phyloP scores from a whole-genome alignment of 441 rosid genomes.

The Syzygium syzygioides region DNA sequence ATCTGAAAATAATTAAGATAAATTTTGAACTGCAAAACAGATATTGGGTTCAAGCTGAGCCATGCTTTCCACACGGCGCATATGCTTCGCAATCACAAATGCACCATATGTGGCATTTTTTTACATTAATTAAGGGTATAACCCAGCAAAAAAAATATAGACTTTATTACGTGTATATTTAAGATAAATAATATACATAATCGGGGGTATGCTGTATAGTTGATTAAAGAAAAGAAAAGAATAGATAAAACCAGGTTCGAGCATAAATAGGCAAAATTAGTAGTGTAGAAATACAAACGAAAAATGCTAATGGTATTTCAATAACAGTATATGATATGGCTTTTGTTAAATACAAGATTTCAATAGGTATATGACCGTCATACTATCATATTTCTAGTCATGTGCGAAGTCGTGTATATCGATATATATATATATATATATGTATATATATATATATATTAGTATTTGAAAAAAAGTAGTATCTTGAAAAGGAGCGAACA shows the following conservation, averaged over 20 bases:
- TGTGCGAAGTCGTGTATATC: not conserved
- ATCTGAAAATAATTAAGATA: not conserved
- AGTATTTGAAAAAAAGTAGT: not conserved
- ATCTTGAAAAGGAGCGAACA: not conserved
- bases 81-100: not conserved
- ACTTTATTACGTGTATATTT: not conserved
- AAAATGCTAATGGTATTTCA: not conserved
- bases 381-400: not conserved
- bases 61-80: not conserved
- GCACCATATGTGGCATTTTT: not conserved
- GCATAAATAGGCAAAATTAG: not conserved
- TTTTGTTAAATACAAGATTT: not conserved
- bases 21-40: not conserved
- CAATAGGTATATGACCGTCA: not conserved
- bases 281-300: not conserved
- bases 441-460: no score
- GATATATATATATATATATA: not conserved
- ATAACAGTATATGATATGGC: not conserved
- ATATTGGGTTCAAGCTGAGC: not conserved
- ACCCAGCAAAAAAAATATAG: not conserved
- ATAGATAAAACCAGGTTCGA: not conserved
- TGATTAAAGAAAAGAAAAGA: not conserved
- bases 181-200: not conserved
- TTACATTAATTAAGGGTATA: not conserved
- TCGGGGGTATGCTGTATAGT: not conserved